Conservation (phyloP, 202 grass and related monocot genomes). For the Schoenoplectus triqueter region DNA sequence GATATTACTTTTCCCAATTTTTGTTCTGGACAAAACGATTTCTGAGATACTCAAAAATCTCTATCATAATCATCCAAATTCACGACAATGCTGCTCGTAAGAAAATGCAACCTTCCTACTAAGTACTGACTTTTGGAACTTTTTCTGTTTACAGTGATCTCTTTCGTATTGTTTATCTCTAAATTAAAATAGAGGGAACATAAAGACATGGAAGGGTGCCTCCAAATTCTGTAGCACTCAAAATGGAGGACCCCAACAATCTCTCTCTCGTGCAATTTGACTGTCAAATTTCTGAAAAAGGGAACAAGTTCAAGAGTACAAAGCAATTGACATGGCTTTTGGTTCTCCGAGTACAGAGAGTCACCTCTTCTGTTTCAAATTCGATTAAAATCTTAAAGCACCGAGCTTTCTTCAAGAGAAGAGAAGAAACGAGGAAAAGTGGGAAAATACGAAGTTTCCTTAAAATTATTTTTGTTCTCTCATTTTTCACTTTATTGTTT, state of each 20-base stretch:
- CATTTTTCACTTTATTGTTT: slow-evolving; percentile 33
- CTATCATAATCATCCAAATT: no score
- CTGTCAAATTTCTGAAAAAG: slow-evolving; percentile 36
- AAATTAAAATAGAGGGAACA: neutral
- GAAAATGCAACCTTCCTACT: neutral
- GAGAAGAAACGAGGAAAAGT: neutral
- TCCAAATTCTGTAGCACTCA: slow-evolving; percentile 56
- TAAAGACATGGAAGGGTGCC: slow-evolving; percentile 34
- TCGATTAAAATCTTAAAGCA: slow-evolving; percentile 30
- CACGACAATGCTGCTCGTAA: neutral
- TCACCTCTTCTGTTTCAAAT: slow-evolving; percentile 19
- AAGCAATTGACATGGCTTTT: slow-evolving; percentile 80
- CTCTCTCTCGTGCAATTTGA: slow-evolving; percentile 52
- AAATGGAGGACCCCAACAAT: slow-evolving; percentile 82
- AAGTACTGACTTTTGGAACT: neutral
- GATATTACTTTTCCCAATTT: neutral
- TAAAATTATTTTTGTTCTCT: slow-evolving; percentile 25
- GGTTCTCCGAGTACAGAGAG: slow-evolving; percentile 56
- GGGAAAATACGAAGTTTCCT: slow-evolving; percentile 40
- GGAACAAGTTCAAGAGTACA: slow-evolving; percentile 57
- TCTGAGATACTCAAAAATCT: no score
- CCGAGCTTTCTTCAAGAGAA: slow-evolving; percentile 17
- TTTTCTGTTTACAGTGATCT: neutral
- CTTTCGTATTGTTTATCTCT: neutral
- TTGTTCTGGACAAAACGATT: no score